Evolutionary conservation across 139 green algal genomes (phyloP).

Genomic region (Mesostigma viride): DNA sequence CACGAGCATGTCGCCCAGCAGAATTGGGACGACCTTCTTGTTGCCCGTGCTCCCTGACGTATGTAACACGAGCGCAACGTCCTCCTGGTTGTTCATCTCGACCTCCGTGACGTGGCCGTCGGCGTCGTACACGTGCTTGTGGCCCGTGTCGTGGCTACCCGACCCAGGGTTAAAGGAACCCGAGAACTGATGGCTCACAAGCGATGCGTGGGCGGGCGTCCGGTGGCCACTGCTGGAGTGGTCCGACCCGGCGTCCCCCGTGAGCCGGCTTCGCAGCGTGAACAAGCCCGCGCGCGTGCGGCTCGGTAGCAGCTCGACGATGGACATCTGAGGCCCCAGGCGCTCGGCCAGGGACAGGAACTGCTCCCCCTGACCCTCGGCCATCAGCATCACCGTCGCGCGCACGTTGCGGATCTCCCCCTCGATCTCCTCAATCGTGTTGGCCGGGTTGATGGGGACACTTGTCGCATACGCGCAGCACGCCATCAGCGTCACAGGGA

Average conservation of each 20-base stretch:
- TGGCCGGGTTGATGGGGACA: constrained; percentile 26
- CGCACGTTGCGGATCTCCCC: constrained; percentile 6
- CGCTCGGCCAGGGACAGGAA: neutral
- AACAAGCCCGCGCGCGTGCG: neutral
- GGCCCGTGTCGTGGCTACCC: too few relatives aligned
- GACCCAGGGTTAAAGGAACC: too few relatives aligned
- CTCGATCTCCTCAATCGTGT: constrained; percentile 22
- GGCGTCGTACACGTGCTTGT: too few relatives aligned
- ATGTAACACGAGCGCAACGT: constrained; percentile 16
- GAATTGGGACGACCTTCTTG: constrained; percentile 27
- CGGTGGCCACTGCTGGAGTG: too few relatives aligned
- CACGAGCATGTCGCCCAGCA: constrained; percentile 3
- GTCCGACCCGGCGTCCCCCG: too few relatives aligned
- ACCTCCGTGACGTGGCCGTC: too few relatives aligned
- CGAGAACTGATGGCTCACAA: too few relatives aligned
- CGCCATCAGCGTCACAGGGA: constrained; percentile 6
- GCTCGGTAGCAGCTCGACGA: constrained; percentile 1
- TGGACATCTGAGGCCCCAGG: neutral
- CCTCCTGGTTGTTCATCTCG: too few relatives aligned
- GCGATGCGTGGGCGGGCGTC: neutral
- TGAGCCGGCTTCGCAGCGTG: neutral
- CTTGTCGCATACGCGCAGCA: neutral
- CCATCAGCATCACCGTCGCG: constrained; percentile 3
- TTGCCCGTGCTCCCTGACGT: constrained; percentile 18
- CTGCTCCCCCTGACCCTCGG: neutral